A percentile compares a stretch with the other conserved stretches of the same genome.
These are phyloP conservation scores for Corymbia citriodora DNA, from an alignment of 441 rosid genomes.

Conservation along the genomic window DNA sequence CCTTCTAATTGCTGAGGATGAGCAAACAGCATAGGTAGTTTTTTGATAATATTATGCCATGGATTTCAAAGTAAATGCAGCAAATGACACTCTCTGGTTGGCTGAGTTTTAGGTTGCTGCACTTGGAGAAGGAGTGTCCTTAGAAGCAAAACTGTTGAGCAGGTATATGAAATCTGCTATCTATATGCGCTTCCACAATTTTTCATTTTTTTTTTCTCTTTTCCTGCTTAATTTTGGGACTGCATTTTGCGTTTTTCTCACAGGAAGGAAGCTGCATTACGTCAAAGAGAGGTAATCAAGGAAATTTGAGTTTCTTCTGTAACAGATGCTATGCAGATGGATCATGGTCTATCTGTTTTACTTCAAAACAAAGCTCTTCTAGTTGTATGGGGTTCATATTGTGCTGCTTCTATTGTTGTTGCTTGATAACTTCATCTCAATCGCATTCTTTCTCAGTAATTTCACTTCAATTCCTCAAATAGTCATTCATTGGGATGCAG, in stretches of 20 bases:
- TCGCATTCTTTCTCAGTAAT: neutral
- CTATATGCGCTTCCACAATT: neutral
- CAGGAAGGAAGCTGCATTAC: slow-evolving; percentile 79
- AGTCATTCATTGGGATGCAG: neutral
- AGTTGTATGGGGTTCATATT: neutral
- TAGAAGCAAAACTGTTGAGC: slow-evolving; percentile 73
- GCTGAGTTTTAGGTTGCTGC: slow-evolving; percentile 36
- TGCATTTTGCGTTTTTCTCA: slow-evolving; percentile 13
- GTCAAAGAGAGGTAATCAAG: slow-evolving; percentile 63
- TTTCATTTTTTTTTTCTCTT: neutral
- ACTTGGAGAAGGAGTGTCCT: slow-evolving; percentile 69
- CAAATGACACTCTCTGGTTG: neutral
- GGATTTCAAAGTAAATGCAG: neutral
- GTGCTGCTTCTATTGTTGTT: neutral
- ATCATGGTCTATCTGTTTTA: neutral
- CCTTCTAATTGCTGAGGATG: neutral
- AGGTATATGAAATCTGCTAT: slow-evolving; percentile 27
- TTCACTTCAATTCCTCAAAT: neutral
- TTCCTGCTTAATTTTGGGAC: slow-evolving; percentile 1
- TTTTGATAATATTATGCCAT: neutral
- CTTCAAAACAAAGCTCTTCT: neutral
- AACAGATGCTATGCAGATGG: neutral
- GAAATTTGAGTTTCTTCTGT: neutral
- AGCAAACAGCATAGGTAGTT: neutral
- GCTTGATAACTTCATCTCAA: neutral